These are phyloP conservation scores for Epithemia pelagica DNA, from an alignment of 108 stramenopile genomes.

Conservation along the genomic window DNA sequence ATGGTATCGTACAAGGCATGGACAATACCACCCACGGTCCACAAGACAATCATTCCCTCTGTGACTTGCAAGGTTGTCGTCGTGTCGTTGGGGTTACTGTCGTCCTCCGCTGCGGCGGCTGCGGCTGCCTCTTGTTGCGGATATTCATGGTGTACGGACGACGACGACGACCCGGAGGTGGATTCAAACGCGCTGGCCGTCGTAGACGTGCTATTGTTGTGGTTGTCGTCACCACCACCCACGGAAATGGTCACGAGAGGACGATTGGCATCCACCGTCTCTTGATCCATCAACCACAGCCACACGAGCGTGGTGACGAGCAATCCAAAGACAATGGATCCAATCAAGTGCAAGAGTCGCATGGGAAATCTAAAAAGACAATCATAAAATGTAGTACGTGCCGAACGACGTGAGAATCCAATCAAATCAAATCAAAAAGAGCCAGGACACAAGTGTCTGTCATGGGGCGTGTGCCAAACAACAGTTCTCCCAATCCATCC, in stretches of 20 bases:
- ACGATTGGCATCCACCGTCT: constrained; percentile 18
- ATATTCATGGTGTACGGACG: not conserved
- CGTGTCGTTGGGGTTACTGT: not conserved
- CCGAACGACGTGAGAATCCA: no score
- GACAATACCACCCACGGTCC: constrained; percentile 64
- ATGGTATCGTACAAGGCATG: constrained; percentile 60
- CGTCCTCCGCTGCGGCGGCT: not conserved
- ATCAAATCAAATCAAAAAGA: no score
- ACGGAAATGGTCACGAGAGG: constrained; percentile 19
- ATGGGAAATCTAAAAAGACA: constrained; percentile 24
- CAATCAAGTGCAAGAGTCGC: constrained; percentile 61
- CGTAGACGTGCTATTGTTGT: not conserved
- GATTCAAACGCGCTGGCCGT: not conserved
- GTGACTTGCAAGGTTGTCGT: constrained; percentile 28
- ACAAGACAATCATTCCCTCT: constrained; percentile 51
- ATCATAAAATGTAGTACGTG: no score
- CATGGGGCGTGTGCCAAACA: no score
- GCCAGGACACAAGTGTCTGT: no score
- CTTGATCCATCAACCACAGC: constrained; percentile 33
- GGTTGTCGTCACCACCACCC: constrained; percentile 1
- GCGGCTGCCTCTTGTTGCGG: not conserved
- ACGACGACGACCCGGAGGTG: not conserved
- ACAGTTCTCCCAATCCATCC: no score
- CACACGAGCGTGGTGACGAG: constrained; percentile 67
- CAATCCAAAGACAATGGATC: constrained; percentile 65